These are phyloP conservation scores for Ramaria sp. DNA, from an alignment of 768 basidiomycete species.

Conservation along the genomic window DNA sequence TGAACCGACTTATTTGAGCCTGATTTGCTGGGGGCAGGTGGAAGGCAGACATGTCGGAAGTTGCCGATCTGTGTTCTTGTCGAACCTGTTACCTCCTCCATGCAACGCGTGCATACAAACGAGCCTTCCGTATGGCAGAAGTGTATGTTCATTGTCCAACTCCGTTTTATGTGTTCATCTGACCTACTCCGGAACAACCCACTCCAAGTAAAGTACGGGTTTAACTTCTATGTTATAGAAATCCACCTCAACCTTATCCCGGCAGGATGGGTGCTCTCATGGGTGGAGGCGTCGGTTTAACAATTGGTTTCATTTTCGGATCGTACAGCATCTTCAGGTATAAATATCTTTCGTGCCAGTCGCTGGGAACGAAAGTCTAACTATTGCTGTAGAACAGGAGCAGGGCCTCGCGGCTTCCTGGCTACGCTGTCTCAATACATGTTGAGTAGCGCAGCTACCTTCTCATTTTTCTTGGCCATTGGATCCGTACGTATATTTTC, in stretches of 20 bases:
- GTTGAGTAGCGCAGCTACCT: constrained; percentile 95
- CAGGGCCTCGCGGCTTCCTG: constrained; percentile 81
- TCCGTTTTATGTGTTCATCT: not conserved
- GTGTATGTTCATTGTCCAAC: constrained; percentile 32
- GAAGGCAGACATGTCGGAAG: constrained; percentile 13
- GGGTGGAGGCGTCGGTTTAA: constrained; percentile 90
- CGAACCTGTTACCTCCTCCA: not conserved
- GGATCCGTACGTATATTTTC: constrained; percentile 56
- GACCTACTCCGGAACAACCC: not conserved
- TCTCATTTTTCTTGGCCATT: constrained; percentile 93
- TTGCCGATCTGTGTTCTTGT: not conserved
- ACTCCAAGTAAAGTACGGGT: constrained; percentile 6
- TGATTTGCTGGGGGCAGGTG: constrained; percentile 62
- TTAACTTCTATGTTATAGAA: not conserved
- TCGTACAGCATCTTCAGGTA: constrained; percentile 85
- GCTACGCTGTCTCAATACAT: constrained; percentile 96
- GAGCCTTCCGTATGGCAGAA: constrained; percentile 70
- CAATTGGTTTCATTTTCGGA: constrained; percentile 96
- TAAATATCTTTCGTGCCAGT: constrained; percentile 20
- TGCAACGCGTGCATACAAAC: constrained; percentile 18
- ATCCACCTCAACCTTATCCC: not conserved
- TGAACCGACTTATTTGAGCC: constrained; percentile 73
- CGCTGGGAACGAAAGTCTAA: not conserved
- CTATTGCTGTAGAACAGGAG: constrained; percentile 56
- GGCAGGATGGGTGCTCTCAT: constrained; percentile 82